Percentiles rank a stretch among this genome's conserved stretches.
These are phyloP conservation scores for Aspergillus cristatus DNA, from an alignment of 495 filamentous ascomycete genomes.

Conservation along the genomic window DNA sequence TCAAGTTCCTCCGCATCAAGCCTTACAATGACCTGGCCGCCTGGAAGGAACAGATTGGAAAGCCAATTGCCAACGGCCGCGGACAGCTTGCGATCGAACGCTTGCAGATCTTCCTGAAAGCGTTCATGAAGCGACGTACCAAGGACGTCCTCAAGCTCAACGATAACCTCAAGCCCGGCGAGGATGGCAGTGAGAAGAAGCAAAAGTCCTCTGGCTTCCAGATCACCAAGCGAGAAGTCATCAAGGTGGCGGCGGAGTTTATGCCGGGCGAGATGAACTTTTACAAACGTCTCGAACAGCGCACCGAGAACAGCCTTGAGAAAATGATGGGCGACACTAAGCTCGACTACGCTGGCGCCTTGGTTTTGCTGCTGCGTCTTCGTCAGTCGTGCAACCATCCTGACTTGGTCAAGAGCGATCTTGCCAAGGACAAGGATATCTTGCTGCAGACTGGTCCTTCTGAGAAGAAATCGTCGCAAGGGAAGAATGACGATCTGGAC, in stretches of 20 bases:
- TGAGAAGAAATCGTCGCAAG: slow-evolving; percentile 31
- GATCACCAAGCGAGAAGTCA: slow-evolving; percentile 78
- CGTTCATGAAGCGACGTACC: slow-evolving; percentile 93
- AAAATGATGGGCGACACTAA: slow-evolving; percentile 73
- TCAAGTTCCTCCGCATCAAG: slow-evolving; percentile 85
- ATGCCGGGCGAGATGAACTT: slow-evolving; percentile 70
- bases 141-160: slow-evolving; percentile 89
- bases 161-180: slow-evolving; percentile 61
- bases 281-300: slow-evolving; percentile 72
- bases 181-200: slow-evolving; percentile 34
- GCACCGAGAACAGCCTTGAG: slow-evolving; percentile 76
- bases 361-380: slow-evolving; percentile 79
- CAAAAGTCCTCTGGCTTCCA: slow-evolving; percentile 59
- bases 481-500: slow-evolving; percentile 58
- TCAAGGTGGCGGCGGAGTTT: slow-evolving; percentile 71
- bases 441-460: slow-evolving; percentile 49
- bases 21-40: slow-evolving; percentile 73
- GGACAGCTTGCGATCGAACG: slow-evolving; percentile 85
- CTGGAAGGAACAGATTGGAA: slow-evolving; percentile 84
- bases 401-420: slow-evolving; percentile 69
- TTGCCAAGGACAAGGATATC: slow-evolving; percentile 81
- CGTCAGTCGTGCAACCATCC: slow-evolving; percentile 94
- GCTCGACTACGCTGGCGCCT: slow-evolving; percentile 70
- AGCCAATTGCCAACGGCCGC: slow-evolving; percentile 73
- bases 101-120: slow-evolving; percentile 71